phyloP scores from a whole-genome alignment of 2,329 filamentous ascomycete species.

The Aspergillus uvarum region DNA sequence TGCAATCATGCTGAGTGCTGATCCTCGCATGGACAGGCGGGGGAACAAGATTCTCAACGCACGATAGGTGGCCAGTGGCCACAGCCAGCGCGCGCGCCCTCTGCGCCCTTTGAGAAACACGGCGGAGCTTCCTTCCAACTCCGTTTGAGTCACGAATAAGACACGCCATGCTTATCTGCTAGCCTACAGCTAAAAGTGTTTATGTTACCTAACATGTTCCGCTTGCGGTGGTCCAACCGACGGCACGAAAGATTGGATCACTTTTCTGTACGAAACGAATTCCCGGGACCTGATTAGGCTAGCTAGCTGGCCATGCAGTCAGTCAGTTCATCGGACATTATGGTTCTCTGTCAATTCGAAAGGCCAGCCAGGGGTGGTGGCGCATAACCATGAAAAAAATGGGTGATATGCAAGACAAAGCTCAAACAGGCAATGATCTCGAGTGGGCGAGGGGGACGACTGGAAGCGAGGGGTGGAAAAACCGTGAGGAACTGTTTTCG shows the following conservation, averaged over 20 bases:
- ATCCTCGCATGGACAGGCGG: constrained; percentile 6
- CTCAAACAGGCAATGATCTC: not conserved
- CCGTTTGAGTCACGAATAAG: constrained; percentile 14
- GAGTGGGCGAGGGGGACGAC: not conserved
- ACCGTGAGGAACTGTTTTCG: not conserved
- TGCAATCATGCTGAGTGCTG: constrained; percentile 6
- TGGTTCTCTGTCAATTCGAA: not conserved
- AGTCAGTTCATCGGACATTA: not conserved
- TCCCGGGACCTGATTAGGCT: not conserved
- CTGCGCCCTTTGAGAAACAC: not conserved
- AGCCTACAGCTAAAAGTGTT: constrained; percentile 9
- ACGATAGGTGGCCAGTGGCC: not conserved
- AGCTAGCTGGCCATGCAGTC: not conserved
- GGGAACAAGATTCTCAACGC: not conserved
- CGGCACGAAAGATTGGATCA: constrained; percentile 7
- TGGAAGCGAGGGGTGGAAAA: not conserved
- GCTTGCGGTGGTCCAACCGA: constrained; percentile 16
- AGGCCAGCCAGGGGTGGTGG: not conserved
- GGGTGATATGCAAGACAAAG: constrained; percentile 1
- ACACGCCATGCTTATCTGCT: constrained; percentile 20
- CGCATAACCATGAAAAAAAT: not conserved
- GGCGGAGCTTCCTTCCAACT: constrained; percentile 7
- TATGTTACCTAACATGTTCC: constrained; percentile 26
- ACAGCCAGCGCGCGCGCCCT: not conserved
- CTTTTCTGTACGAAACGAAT: not conserved